A percentile compares a stretch with the other conserved stretches of the same genome.
Conservation (phyloP, 2,329 filamentous ascomycete genomes). For the Bretziella fagacearum region DNA sequence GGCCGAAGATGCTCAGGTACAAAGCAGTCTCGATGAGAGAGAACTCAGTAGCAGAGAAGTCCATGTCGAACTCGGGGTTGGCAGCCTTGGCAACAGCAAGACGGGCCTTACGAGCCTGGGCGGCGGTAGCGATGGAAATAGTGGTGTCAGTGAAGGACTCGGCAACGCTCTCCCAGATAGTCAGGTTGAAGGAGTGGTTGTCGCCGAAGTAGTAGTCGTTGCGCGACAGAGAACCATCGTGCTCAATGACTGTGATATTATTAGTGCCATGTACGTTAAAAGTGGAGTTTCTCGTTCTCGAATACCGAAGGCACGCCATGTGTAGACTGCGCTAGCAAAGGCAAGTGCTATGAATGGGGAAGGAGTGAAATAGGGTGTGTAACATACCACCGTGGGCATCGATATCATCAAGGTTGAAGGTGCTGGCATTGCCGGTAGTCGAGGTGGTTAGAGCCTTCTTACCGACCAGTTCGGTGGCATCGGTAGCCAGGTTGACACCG, state of each 20-base stretch:
- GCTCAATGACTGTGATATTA: slow-evolving; percentile 20
- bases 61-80: slow-evolving; percentile 18
- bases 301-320: no score
- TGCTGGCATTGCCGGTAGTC: slow-evolving; percentile 19
- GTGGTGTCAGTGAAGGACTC: slow-evolving; percentile 16
- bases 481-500: slow-evolving; percentile 15
- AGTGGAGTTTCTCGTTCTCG: neutral
- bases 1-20: slow-evolving; percentile 17
- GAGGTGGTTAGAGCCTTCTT: slow-evolving; percentile 17
- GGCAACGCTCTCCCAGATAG: slow-evolving; percentile 18
- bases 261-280: no score
- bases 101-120: slow-evolving; percentile 18
- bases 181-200: slow-evolving; percentile 20
- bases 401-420: slow-evolving; percentile 20
- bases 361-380: neutral
- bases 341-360: neutral
- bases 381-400: slow-evolving; percentile 17
- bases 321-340: neutral
- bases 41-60: slow-evolving; percentile 13
- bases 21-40: slow-evolving; percentile 18
- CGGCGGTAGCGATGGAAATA: slow-evolving; percentile 20
- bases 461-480: slow-evolving; percentile 15
- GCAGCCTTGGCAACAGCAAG: slow-evolving; percentile 17
- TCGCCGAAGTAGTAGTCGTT: slow-evolving; percentile 20
- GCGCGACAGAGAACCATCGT: slow-evolving; percentile 21